These are phyloP conservation scores for Periconia macrospinosa DNA, from an alignment of 2,329 filamentous ascomycete genomes.

Conservation along the genomic window DNA sequence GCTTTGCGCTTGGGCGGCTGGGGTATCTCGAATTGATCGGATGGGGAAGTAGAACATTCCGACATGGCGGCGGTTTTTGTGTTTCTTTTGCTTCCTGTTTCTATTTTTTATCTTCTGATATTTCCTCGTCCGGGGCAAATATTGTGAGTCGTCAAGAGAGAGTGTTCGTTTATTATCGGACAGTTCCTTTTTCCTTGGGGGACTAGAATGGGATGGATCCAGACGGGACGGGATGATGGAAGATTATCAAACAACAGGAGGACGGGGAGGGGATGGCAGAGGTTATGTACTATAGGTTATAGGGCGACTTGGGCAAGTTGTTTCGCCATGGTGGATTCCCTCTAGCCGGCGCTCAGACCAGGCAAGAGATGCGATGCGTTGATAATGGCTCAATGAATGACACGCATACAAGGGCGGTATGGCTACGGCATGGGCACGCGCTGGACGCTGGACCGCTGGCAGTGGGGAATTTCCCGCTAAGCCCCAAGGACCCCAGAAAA, in stretches of 20 bases:
- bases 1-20: slow-evolving; percentile 60
- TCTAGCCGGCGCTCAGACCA: slow-evolving; percentile 31
- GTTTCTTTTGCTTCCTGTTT: too few relatives aligned
- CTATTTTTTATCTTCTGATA: too few relatives aligned
- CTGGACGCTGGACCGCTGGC: slow-evolving; percentile 1
- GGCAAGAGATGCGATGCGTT: slow-evolving; percentile 29
- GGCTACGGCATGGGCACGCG: too few relatives aligned
- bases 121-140: background rate
- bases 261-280: slow-evolving; percentile 25
- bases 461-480: slow-evolving; percentile 37
- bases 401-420: slow-evolving; percentile 17
- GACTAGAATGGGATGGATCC: too few relatives aligned
- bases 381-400: slow-evolving; percentile 36
- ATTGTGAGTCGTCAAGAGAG: too few relatives aligned
- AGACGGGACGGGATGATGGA: background rate
- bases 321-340: slow-evolving; percentile 36
- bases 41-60: slow-evolving; percentile 40
- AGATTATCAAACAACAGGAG: slow-evolving; percentile 1
- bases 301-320: slow-evolving; percentile 12
- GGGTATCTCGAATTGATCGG: slow-evolving; percentile 32
- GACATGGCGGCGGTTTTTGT: slow-evolving; percentile 38
- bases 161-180: too few relatives aligned
- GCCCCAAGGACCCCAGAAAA: slow-evolving; percentile 40
- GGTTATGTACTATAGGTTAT: slow-evolving; percentile 32
- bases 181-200: too few relatives aligned